Conservation (phyloP, 2,329 filamentous ascomycete species). For the Aspergillus latus region DNA sequence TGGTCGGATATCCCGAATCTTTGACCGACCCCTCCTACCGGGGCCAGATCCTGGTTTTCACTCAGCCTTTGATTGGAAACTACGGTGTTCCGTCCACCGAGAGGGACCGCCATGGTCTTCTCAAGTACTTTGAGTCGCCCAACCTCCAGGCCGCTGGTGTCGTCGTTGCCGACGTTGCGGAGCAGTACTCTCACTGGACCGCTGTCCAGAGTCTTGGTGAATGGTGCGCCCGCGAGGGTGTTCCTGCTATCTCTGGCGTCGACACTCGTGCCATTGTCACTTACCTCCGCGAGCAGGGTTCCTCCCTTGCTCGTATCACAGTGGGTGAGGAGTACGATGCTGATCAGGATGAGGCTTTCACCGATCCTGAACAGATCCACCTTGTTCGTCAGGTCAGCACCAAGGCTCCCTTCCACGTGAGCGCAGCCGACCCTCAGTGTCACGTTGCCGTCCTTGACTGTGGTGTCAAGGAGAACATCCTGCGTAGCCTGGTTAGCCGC, state of each 20-base stretch:
- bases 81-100: conserved; percentile 89
- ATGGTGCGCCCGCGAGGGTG: conserved; percentile 95
- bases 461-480: conserved; percentile 99
- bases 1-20: conserved; percentile 96
- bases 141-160: conserved; percentile 96
- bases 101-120: conserved; percentile 82
- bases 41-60: conserved; percentile 94
- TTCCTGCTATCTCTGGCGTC: conserved; percentile 93
- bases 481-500: conserved; percentile 87
- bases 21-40: conserved; percentile 69
- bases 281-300: conserved; percentile 91
- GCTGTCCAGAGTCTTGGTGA: conserved; percentile 89
- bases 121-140: conserved; percentile 98
- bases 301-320: conserved; percentile 89
- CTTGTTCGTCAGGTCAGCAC: conserved; percentile 94
- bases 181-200: conserved; percentile 97
- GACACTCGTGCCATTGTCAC: conserved; percentile 97
- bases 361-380: conserved; percentile 96
- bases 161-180: conserved; percentile 90
- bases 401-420: conserved; percentile 95
- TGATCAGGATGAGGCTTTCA: conserved; percentile 93
- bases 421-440: conserved; percentile 75
- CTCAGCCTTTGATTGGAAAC: conserved; percentile 95
- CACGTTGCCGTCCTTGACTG: conserved; percentile 96
- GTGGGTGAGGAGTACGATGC: conserved; percentile 98